Conservation (phyloP, 257 asterid species). For the Solanum tacnaense region DNA sequence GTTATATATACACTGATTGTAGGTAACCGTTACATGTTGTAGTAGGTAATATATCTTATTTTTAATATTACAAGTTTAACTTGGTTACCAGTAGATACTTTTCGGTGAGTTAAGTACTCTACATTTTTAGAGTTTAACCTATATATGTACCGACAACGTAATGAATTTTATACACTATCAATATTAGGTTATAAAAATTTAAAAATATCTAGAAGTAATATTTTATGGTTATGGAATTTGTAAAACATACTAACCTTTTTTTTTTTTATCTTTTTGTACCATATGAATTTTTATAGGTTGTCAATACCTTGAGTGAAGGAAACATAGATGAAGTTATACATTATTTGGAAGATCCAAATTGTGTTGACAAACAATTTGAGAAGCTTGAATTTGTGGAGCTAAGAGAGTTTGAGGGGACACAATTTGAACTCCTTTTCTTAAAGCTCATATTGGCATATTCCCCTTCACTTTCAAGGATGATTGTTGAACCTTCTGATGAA, state of each 20-base stretch:
- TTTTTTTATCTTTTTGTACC: neutral
- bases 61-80: neutral
- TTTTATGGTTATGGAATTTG: no score
- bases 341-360: neutral
- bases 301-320: neutral
- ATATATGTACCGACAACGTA: neutral
- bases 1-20: neutral
- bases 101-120: neutral
- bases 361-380: neutral
- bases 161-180: neutral
- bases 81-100: neutral
- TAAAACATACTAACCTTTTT: neutral
- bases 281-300: neutral
- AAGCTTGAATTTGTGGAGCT: neutral
- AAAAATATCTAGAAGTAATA: no score
- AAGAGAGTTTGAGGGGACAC: neutral
- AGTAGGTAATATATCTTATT: neutral
- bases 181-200: neutral
- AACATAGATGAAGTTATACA: neutral
- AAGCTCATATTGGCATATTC: neutral
- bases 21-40: neutral
- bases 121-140: neutral
- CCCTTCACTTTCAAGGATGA: neutral
- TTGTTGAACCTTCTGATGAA: neutral
- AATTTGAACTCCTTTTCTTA: neutral